Conservation (phyloP, 805 yeast species). For the Starmera caribaea region DNA sequence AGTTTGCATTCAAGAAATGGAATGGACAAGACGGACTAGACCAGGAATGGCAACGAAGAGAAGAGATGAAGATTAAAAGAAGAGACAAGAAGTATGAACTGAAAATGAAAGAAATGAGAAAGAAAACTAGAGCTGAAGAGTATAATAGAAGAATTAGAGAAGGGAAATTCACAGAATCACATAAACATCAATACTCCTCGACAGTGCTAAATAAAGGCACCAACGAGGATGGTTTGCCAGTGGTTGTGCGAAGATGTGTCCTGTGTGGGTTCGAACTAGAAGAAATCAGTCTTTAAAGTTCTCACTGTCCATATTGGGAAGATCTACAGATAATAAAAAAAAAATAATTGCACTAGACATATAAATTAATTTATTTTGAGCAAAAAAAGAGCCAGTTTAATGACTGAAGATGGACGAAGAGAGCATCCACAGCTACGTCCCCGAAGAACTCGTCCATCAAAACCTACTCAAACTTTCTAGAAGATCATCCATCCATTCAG, state of each 20-base stretch:
- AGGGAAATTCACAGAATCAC: slow-evolving; percentile 43
- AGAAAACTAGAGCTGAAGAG: slow-evolving; percentile 87
- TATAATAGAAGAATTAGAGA: slow-evolving; percentile 61
- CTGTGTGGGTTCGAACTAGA: slow-evolving; percentile 82
- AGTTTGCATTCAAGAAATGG: slow-evolving; percentile 90
- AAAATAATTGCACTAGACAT: no score
- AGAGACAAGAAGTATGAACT: slow-evolving; percentile 71
- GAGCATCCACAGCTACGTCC: neutral
- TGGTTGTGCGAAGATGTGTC: slow-evolving; percentile 53
- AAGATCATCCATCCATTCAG: slow-evolving; percentile 12
- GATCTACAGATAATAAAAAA: no score
- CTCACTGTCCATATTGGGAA: no score
- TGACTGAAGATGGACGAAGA: neutral
- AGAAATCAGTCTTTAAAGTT: slow-evolving; percentile 36
- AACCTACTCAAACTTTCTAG: slow-evolving; percentile 12
- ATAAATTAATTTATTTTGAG: no score
- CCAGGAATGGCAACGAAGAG: slow-evolving; percentile 85
- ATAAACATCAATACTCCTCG: slow-evolving; percentile 67
- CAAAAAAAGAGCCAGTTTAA: no score
- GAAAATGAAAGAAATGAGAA: slow-evolving; percentile 80
- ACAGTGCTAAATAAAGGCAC: slow-evolving; percentile 34
- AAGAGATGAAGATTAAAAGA: slow-evolving; percentile 57
- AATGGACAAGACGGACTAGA: slow-evolving; percentile 83
- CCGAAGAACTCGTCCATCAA: slow-evolving; percentile 13
- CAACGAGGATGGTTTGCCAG: slow-evolving; percentile 27